Evolutionary conservation across 768 basidiomycete species (phyloP), one percentile per base, ranked within the genome.

Genomic region (Xerocomellus chrysenteron): DNA sequence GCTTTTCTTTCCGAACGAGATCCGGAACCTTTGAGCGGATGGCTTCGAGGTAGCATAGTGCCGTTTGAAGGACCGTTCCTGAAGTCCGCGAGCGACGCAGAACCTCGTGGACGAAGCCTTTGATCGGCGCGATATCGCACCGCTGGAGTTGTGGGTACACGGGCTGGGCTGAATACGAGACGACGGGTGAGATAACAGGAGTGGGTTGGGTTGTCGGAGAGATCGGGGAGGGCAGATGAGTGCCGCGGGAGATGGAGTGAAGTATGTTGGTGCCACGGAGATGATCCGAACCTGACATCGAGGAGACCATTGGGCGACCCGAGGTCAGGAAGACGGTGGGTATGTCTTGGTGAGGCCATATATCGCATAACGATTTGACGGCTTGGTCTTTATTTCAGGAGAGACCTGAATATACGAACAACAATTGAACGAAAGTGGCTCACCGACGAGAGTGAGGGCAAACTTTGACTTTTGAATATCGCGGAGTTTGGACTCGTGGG

Each of bases 101-200:
- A 9, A 94, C 89, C 73, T 96, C 92, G 67, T 92, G 88, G 30
- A 96, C 90, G 64, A 96, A 96, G 5, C 80, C 78, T 60, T 82
- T 86, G 60, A 92, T 80, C 9, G 88, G 86, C 9, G 83, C 74
- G 17, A 83, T 67, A 46, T 78, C 76, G 59, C 67, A 63, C 12
- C 52, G 65, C 14, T 64, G 59, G 30, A 44, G 42, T 30, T 59
- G 67, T 32, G 60, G 43, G 47, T 14, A 52, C 2, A 45, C 43
- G 56, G 54, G 61, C 39, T 63, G 69, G 21, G 59, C n/a, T 11
- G 68, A 64, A 48, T 71, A 66, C 6, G 74, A 21, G 21, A 21
- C 60, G 12, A 68, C 52, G 9, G 75, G 67, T 3, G 74, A 71
- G 13, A 49, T 39, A 33, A 65, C 60, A 30, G 72, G 68, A 46